Evolutionary conservation across 257 asterid species (phyloP), one percentile per base, ranked within the genome.

Genomic region (Solanum arcanum): DNA sequence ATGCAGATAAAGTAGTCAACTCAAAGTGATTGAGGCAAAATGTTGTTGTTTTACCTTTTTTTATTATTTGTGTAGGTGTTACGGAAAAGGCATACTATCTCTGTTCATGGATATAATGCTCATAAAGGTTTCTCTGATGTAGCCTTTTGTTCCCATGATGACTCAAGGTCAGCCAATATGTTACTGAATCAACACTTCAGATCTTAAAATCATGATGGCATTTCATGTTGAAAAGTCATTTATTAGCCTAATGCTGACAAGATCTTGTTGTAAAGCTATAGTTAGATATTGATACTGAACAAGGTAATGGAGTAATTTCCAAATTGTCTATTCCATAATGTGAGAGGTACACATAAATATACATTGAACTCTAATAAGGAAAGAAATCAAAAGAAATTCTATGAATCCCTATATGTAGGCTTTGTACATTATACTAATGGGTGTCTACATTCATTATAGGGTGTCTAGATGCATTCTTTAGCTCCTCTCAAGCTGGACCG

Each of bases 111-210:
- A 41, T 89, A 91, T 90, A 90, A 90, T 89, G 90, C 86, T 86
- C 94, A 86, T 82, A 94, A 91, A 87, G 99, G 99, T 88, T 91
- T 94, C 84, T 88, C 98, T 85, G 99, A 97, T 89, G 91, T 97
- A 82, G 93, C 96, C 7, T 97, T 97, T 92, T 92, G 95, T 83
- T 90, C 94, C 84, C 91, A 89, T 89, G 96, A 97, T 89, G 88
- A 87, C 72, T 93, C 95, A 44, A 97, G 98, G 98, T 97, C 73
- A 62, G 89, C 88, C 72, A 87, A 46, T 80, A 29, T 80, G 42
- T 80, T 46, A 46, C 42, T 80, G 41, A 78, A 78, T 47, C 27
- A 78, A 16, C 66, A 77, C 25, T 42, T 80, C 6, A 25, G 84
- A 77, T 15, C 81, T 73, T 73, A 73, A 73, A 73, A 37, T 73